These are phyloP conservation scores for Zygnema circumcarinatum DNA, from an alignment of 139 green algal species.

Conservation along the genomic window DNA sequence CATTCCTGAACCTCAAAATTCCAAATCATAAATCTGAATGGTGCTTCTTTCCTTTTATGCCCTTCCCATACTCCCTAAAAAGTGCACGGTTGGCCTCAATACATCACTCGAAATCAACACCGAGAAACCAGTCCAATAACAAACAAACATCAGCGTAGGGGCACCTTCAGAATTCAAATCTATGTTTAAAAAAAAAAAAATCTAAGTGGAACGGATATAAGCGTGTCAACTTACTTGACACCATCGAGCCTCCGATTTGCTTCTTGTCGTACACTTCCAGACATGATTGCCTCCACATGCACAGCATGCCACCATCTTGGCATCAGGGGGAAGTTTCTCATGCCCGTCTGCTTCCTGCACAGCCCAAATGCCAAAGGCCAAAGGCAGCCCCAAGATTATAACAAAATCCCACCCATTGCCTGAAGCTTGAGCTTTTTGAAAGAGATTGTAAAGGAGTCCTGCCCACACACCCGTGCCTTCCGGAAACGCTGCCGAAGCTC, in stretches of 20 bases:
- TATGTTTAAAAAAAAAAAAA: too few species aligned
- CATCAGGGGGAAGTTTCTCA: not conserved
- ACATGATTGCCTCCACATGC: not conserved
- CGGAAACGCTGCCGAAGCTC: not conserved
- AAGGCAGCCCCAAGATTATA: not conserved
- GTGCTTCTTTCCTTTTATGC: too few species aligned
- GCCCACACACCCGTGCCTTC: not conserved
- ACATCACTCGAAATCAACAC: too few species aligned
- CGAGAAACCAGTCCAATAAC: too few species aligned
- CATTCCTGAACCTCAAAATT: too few species aligned
- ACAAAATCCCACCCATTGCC: not conserved
- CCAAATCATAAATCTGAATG: too few species aligned
- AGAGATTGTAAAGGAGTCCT: not conserved
- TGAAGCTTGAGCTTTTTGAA: not conserved
- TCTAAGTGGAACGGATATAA: too few species aligned
- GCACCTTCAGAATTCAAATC: too few species aligned
- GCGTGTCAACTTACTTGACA: slow-evolving; percentile 20
- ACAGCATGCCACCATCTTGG: not conserved
- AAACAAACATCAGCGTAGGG: too few species aligned
- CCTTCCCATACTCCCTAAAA: not conserved
- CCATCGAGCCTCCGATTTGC: slow-evolving; percentile 10
- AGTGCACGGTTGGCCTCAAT: too few species aligned
- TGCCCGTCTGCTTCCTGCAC: not conserved
- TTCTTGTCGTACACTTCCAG: not conserved
- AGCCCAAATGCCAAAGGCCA: not conserved